Percentiles rank a stretch among this genome's conserved stretches.
phyloP scores from a whole-genome alignment of 176 grass and related monocot species.

The Pontederia crassipes region DNA sequence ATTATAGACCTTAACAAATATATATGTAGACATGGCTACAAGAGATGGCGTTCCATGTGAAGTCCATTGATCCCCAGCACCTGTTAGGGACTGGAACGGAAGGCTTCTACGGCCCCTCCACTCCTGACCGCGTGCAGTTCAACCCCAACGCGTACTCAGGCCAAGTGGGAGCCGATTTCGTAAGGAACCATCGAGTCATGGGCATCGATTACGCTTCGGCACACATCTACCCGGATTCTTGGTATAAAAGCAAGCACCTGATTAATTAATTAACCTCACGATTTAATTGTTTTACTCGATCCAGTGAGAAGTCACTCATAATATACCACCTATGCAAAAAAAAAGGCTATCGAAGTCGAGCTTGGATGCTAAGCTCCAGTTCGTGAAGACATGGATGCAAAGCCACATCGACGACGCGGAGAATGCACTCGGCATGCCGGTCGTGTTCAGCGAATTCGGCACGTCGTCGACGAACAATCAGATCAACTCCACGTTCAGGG shows the following conservation, averaged over 20 bases:
- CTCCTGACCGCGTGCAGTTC: conserved; percentile 34
- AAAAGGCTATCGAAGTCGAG: too few species aligned
- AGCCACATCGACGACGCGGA: too few species aligned
- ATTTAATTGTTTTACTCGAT: background rate
- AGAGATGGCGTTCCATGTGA: conserved; percentile 70
- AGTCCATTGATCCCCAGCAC: conserved; percentile 51
- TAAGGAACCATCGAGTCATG: conserved; percentile 27
- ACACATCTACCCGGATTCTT: conserved; percentile 82
- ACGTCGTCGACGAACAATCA: too few species aligned
- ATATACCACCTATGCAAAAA: too few species aligned
- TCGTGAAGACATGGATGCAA: too few species aligned
- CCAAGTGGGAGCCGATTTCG: conserved; percentile 49
- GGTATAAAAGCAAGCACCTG: conserved; percentile 15
- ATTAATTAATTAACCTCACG: background rate
- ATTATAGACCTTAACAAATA: background rate
- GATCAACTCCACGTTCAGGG: background rate
- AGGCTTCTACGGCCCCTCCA: conserved; percentile 65
- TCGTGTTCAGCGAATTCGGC: too few species aligned
- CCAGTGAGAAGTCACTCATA: background rate
- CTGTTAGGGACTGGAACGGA: conserved; percentile 62
- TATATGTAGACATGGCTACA: conserved; percentile 48
- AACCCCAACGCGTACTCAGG: conserved; percentile 41
- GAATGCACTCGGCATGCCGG: too few species aligned
- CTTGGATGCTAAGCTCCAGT: too few species aligned
- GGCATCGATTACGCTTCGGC: conserved; percentile 78